A percentile compares a stretch with the other conserved stretches of the same genome.
Conservation (phyloP, 2,329 filamentous ascomycete genomes). For the Ceratocystis papillata region DNA sequence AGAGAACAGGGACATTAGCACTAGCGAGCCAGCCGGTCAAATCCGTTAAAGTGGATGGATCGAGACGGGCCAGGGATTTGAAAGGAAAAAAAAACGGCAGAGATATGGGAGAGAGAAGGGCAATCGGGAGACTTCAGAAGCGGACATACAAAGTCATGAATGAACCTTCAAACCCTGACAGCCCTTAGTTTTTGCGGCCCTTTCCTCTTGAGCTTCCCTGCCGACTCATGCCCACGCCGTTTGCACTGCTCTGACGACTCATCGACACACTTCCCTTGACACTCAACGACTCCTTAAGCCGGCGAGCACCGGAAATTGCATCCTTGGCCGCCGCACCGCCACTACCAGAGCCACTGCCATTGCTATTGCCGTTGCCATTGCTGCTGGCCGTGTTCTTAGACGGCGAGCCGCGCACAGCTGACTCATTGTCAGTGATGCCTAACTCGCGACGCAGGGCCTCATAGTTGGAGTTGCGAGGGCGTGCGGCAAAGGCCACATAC, state of each 20-base stretch:
- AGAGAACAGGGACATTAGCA: not conserved
- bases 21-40: not conserved
- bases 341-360: not conserved
- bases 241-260: conserved; percentile 47
- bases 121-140: too few species aligned
- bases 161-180: not conserved
- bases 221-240: conserved; percentile 47
- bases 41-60: too few species aligned
- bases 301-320: conserved; percentile 42
- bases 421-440: conserved; percentile 36
- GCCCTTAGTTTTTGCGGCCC: conserved; percentile 32
- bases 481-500: conserved; percentile 39
- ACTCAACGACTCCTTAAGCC: conserved; percentile 42
- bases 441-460: conserved; percentile 42
- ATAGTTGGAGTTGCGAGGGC: conserved; percentile 35
- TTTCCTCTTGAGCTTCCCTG: conserved; percentile 43
- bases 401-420: conserved; percentile 29
- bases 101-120: too few species aligned
- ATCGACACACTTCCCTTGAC: conserved; percentile 34
- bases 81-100: too few species aligned
- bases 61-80: too few species aligned
- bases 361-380: not conserved
- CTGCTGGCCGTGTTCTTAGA: conserved; percentile 13
- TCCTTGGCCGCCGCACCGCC: conserved; percentile 37
- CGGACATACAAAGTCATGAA: not conserved